Evolutionary conservation across 305 asterid species (phyloP), one percentile per base, ranked within the genome.

Genomic region (Fraxinus platypoda): DNA sequence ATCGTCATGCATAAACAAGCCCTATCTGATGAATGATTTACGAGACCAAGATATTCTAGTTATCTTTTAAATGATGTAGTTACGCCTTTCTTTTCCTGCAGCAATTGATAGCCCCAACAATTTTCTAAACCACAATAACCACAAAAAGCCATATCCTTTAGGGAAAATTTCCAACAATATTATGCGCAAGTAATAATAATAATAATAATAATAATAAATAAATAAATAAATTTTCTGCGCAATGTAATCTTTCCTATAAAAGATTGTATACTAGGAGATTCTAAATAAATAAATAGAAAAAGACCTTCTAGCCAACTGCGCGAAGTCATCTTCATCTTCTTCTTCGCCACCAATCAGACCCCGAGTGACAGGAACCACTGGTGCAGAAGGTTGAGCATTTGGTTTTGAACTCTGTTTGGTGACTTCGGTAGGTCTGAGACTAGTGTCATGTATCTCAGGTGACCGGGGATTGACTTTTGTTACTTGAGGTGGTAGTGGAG

Each of bases 271-370:
- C 12, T 11, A 25, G 74, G 25, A 62, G 71, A 62, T 62, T 62
- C 31, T 15, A 70, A 30, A 23, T 35, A 12, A 3, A 11, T 2
- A 43, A 23, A 75, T 17, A 80, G 28, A 57, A 49, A 83, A 9
- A 59, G 37, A 93, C 99, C 99, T 97, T 88, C 97, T 92, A 84
- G 98, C 98, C 64, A 97, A 91, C 87, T 73, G 95, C 12, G 98
- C 97, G 80, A 97, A 97, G 88, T 97, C 99, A 35, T 97, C 99
- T 87, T 97, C 99, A 89, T 94, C 98, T 71, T 97, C 99, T 33
- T 95, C 99, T 83, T 38, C 98, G 82, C 91, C 98, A 43, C 87
- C 93, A 73, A 77, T 74, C 73, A 79, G 85, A 52, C 74, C 84
- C 31, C 46, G 78, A 8, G 84, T 87, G 66, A 81, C 82, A 73